Evolutionary conservation across 2,329 filamentous ascomycete species (phyloP).

Genomic region (Talaromyces funiculosus): DNA sequence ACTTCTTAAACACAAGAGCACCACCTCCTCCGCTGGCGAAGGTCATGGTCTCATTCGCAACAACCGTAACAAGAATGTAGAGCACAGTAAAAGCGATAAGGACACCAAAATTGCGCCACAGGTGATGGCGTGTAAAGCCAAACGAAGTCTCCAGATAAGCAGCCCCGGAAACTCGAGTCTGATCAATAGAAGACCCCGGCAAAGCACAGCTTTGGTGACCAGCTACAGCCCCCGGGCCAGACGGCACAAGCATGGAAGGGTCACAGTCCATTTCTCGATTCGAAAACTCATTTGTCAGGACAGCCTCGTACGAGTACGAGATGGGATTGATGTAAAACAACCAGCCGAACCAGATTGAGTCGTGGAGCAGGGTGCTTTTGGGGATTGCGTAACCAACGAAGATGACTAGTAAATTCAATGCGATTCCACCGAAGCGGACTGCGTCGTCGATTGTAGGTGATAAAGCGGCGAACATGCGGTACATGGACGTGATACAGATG

Average conservation of each 20-base stretch:
- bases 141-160: conserved; percentile 53
- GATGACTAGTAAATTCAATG: conserved; percentile 56
- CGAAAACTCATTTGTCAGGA: conserved; percentile 62
- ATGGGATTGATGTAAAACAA: conserved; percentile 46
- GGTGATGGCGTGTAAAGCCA: conserved; percentile 51
- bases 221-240: conserved; percentile 51
- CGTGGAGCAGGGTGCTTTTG: conserved; percentile 52
- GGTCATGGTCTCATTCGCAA: conserved; percentile 63
- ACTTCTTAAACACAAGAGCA: conserved; percentile 65
- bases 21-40: conserved; percentile 61
- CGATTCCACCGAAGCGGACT: conserved; percentile 58
- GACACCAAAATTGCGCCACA: conserved; percentile 72
- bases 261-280: conserved; percentile 54
- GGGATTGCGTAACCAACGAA: conserved; percentile 65
- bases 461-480: conserved; percentile 61
- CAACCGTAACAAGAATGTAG: conserved; percentile 66
- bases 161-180: conserved; percentile 47
- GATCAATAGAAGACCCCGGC: conserved; percentile 51
- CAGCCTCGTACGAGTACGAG: conserved; percentile 61
- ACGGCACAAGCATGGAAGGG: conserved; percentile 51
- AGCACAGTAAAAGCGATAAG: conserved; percentile 69
- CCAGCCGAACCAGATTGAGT: conserved; percentile 65
- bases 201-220: conserved; percentile 59
- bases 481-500: conserved; percentile 58
- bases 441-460: conserved; percentile 61